Conservation (phyloP, 768 basidiomycete species). For the Tylopilus felleus region DNA sequence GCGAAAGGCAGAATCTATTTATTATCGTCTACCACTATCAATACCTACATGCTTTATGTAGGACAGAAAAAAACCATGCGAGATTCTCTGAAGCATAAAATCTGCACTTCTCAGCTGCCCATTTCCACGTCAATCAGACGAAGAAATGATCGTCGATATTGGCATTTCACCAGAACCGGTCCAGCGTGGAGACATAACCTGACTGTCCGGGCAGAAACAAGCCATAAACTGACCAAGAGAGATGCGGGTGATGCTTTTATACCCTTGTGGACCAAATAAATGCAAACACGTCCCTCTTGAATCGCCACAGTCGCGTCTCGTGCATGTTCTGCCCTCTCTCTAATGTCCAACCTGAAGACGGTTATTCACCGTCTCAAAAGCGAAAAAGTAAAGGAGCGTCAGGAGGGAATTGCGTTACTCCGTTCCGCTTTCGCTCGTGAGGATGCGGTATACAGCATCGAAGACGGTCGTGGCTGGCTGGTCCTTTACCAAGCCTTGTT, state of each 20-base stretch:
- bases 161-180: slow-evolving; percentile 82
- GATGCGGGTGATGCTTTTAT: slow-evolving; percentile 18
- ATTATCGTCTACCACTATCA: no score
- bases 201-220: slow-evolving; percentile 78
- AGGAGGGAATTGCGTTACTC: slow-evolving; percentile 56
- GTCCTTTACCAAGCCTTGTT: slow-evolving; percentile 74
- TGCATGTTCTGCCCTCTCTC: slow-evolving; percentile 3
- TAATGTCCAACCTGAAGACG: slow-evolving; percentile 43
- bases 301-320: slow-evolving; percentile 18
- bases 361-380: slow-evolving; percentile 53
- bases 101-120: slow-evolving; percentile 46
- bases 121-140: slow-evolving; percentile 56
- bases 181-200: slow-evolving; percentile 53
- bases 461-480: slow-evolving; percentile 52
- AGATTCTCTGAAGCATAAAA: slow-evolving; percentile 28
- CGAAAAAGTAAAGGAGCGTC: slow-evolving; percentile 67
- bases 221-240: slow-evolving; percentile 35
- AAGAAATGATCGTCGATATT: slow-evolving; percentile 46
- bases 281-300: slow-evolving; percentile 21
- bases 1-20: no score
- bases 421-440: slow-evolving; percentile 50
- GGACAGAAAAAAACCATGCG: slow-evolving; percentile 36
- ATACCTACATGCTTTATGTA: no score
- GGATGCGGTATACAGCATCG: slow-evolving; percentile 38
- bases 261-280: slow-evolving; percentile 26